These are phyloP conservation scores for Biscogniauxia mediterranea DNA, from an alignment of 2,329 filamentous ascomycete species.

Conservation along the genomic window DNA sequence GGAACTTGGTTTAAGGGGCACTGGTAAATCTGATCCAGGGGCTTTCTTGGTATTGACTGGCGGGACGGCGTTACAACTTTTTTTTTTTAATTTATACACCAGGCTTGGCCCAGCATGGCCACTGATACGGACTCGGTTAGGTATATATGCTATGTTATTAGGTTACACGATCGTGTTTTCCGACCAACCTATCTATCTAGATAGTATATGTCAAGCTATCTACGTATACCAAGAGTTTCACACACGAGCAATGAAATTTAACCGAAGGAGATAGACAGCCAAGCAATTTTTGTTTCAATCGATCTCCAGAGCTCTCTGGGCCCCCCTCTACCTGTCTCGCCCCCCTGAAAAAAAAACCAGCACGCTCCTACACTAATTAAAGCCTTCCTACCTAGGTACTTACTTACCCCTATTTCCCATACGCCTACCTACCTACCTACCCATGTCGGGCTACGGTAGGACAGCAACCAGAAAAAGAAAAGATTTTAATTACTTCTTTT, in stretches of 20 bases:
- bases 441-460: background rate
- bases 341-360: too few species aligned
- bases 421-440: background rate
- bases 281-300: background rate
- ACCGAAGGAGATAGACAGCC: background rate
- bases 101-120: background rate
- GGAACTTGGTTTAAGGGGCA: too few species aligned
- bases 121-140: background rate
- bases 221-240: background rate
- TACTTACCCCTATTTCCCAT: background rate
- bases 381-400: background rate
- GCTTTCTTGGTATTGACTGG: background rate
- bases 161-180: too few species aligned
- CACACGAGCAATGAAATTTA: background rate
- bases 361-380: background rate
- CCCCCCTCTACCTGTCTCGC: too few species aligned
- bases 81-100: background rate
- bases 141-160: background rate
- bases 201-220: background rate
- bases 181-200: too few species aligned
- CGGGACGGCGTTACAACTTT: background rate
- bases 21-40: too few species aligned
- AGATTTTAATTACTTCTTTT: too few species aligned
- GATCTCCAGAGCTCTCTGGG: background rate
- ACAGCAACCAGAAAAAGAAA: too few species aligned